Base-by-base conservation (phyloP, 768 basidiomycete genomes). In the Arthromyces matolae region DNA sequence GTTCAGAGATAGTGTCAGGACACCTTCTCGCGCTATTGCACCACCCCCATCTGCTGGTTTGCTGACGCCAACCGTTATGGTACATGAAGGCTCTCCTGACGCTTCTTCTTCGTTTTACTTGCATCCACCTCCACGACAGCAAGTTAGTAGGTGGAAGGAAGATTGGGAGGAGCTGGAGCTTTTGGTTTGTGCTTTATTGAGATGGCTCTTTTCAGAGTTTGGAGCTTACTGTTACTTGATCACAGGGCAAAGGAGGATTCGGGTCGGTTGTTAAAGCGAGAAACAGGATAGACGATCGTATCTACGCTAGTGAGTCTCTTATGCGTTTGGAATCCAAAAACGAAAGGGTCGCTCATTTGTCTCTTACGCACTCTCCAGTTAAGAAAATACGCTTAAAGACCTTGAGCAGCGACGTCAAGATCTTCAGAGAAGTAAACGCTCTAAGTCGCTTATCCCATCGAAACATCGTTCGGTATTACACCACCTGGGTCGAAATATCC, bases 91-190 rank as follows among this genome's bases (percentile, higher is more conserved):
- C 5, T 86, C 86, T 0, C 87, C 88, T 0, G 84, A 89, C 42
- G 71, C 73, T 7, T 84, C 73, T 7, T 84, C 84, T 33, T 83
- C 83, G 33, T 86, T 83, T 60, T 83, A 83, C 62, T 66, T 69
- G 38, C 58, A 65, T 52, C 71, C 76, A 4, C 55, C 60, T 13
- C 61, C 65, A 20, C 62, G 75, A 22, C 72, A 78, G 24, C 80
- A 83, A 13, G 64, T 76, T 3, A 93, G 91, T 57, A 70, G 93
- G 49, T 97, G 92, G 82, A 88, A 89, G 58, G 86, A 90, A 45
- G 93, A 97, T 56, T 97, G 90, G 83, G 91, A 94, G 59, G 93
- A 95, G 61, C 69, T 96, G 8, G 93, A 95, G 60, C 71, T 92
- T 25, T 60, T 95, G 59, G 91, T 84, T 58, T 28, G 75, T 58